Evolutionary conservation across 768 basidiomycete genomes (phyloP).

Genomic region (Tylopilus balloui): DNA sequence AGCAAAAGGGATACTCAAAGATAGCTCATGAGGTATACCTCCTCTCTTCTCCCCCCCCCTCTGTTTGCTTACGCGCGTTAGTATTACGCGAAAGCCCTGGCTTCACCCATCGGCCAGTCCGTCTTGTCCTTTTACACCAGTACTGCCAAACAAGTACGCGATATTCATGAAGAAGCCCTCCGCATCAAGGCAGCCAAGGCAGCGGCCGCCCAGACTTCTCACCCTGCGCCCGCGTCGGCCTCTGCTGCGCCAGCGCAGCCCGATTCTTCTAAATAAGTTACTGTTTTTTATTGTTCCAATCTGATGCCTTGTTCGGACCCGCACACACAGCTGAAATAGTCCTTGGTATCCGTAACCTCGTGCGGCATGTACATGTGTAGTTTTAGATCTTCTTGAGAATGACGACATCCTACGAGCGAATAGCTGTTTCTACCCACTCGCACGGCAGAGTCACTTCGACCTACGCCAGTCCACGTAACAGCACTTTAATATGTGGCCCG

Average conservation of each 20-base stretch:
- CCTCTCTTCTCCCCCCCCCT: neutral
- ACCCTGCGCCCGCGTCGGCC: slow-evolving; percentile 5
- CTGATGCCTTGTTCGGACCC: neutral
- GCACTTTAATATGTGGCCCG: too few relatives aligned
- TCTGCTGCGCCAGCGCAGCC: slow-evolving; percentile 9
- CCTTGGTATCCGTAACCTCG: neutral
- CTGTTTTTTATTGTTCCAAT: neutral
- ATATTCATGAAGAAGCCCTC: slow-evolving; percentile 91
- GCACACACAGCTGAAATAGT: slow-evolving; percentile 7
- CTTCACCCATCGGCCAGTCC: slow-evolving; percentile 73
- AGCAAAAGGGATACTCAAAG: slow-evolving; percentile 74
- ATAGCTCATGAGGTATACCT: slow-evolving; percentile 57
- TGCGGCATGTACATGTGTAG: neutral
- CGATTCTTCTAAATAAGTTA: slow-evolving; percentile 6
- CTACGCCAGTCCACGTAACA: too few relatives aligned
- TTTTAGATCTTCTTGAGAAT: too few relatives aligned
- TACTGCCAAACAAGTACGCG: slow-evolving; percentile 82
- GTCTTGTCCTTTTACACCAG: slow-evolving; percentile 81
- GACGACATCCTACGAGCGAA: too few relatives aligned
- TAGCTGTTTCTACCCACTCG: too few relatives aligned
- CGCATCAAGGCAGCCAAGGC: slow-evolving; percentile 70
- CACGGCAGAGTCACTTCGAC: too few relatives aligned
- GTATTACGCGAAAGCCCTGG: slow-evolving; percentile 76
- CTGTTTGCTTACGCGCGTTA: slow-evolving; percentile 25
- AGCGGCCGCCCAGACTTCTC: slow-evolving; percentile 10